phyloP scores from a whole-genome alignment of 2,329 filamentous ascomycete genomes.

The Arthrinium phaeospermum region DNA sequence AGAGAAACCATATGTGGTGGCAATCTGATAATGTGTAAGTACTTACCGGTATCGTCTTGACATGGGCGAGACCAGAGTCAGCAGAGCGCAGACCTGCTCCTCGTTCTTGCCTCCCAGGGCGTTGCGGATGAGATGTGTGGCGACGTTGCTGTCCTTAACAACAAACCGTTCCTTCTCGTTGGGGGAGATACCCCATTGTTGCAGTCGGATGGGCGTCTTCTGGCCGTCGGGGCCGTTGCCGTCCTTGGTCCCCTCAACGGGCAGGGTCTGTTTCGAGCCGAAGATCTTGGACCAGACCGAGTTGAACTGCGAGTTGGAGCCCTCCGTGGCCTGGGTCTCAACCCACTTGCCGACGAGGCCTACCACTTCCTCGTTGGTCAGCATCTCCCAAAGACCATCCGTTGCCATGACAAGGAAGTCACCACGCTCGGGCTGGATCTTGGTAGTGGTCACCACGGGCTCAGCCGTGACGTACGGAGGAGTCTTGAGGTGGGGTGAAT shows the following conservation, averaged over 20 bases:
- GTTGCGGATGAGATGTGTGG: slow-evolving; percentile 93
- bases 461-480: slow-evolving; percentile 98
- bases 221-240: slow-evolving; percentile 67
- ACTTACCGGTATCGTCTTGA: slow-evolving; percentile 86
- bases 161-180: slow-evolving; percentile 83
- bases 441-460: slow-evolving; percentile 90
- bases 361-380: slow-evolving; percentile 97
- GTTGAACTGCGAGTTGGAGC: slow-evolving; percentile 69
- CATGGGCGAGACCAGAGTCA: slow-evolving; percentile 91
- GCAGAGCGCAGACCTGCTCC: slow-evolving; percentile 89
- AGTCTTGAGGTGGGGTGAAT: slow-evolving; percentile 79
- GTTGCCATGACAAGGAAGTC: slow-evolving; percentile 97
- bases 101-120: slow-evolving; percentile 91
- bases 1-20: not conserved
- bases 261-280: slow-evolving; percentile 65
- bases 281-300: slow-evolving; percentile 71
- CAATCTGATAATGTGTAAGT: not conserved
- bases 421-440: slow-evolving; percentile 85
- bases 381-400: slow-evolving; percentile 98
- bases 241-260: slow-evolving; percentile 70
- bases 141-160: slow-evolving; percentile 93
- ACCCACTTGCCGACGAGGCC: slow-evolving; percentile 97
- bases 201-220: slow-evolving; percentile 83
- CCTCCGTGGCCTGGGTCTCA: slow-evolving; percentile 68
- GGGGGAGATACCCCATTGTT: slow-evolving; percentile 86